Conservation (phyloP, 2,329 filamentous ascomycete genomes). For the Fusarium sp. region DNA sequence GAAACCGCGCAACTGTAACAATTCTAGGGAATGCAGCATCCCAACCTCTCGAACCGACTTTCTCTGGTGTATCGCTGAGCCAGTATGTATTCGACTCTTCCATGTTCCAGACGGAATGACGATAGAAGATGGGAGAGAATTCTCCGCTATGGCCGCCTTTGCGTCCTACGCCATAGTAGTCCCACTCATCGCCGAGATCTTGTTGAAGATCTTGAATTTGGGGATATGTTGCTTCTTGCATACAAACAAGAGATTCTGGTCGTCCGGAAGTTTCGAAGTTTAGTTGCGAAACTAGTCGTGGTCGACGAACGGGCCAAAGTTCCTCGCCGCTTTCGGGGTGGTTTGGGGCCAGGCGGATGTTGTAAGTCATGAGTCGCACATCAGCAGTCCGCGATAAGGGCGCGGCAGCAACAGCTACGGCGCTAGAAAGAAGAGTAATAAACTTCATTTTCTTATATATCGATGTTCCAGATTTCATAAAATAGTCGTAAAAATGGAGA, state of each 20-base stretch:
- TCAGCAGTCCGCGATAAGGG: conserved; percentile 28
- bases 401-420: conserved; percentile 18
- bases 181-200: conserved; percentile 57
- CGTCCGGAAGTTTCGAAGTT: conserved; percentile 60
- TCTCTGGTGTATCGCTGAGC: conserved; percentile 69
- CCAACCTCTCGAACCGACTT: conserved; percentile 70
- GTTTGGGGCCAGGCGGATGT: conserved; percentile 70
- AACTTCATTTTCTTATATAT: conserved; percentile 37
- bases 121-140: conserved; percentile 76
- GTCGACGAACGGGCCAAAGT: conserved; percentile 65
- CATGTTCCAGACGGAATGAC: conserved; percentile 62
- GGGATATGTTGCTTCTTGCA: conserved; percentile 72
- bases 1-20: conserved; percentile 59
- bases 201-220: conserved; percentile 68
- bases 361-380: conserved; percentile 70
- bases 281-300: conserved; percentile 64
- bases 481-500: background rate
- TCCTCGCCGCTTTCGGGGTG: conserved; percentile 63
- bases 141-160: conserved; percentile 72
- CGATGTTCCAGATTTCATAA: background rate
- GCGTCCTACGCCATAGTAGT: conserved; percentile 66
- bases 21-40: conserved; percentile 57
- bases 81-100: conserved; percentile 66
- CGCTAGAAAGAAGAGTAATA: conserved; percentile 14
- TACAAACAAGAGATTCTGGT: conserved; percentile 65